Base-by-base conservation (phyloP, 2,329 filamentous ascomycete species). In the Fusarium sp. region DNA sequence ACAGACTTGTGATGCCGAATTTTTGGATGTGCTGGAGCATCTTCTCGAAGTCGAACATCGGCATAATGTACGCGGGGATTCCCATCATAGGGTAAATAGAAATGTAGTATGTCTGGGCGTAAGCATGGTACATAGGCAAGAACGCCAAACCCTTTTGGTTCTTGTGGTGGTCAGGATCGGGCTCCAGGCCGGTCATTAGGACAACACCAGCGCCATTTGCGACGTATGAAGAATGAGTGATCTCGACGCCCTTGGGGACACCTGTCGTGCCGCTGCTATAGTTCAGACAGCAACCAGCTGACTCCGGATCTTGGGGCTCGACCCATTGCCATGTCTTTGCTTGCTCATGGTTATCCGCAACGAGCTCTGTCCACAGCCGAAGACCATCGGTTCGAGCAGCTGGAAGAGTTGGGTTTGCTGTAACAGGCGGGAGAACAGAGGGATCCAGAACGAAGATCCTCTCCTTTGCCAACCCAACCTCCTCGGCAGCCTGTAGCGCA, bases 211-310 rank as follows among this genome's bases (percentile, higher is more conserved):
- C 73, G 68, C 89, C 87, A 75, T 95, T 95, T 63, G 92, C 86
- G 38, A 94, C 87, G 73, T 93, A 93, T 68, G 92, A 91, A 54
- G 83, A 82, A 78, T 97, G 93, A 15, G 89, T 89, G 66, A 96
- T 91, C 80, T 92, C 89, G 11, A 96, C 93, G 10, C 93, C 93
- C 77, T 96, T 97, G 5, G 93, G 92, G 2, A 93, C 85, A 3
- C 93, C 93, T 0, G 93, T 96, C 10, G 91, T 94, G 7, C 92
- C 89, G 24, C 87, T 90, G 68, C 89, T 92, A 79, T 95, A 96
- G 79, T 96, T 95, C 65, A 96, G 85, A 25, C 89, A 91, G 70
- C 90, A 88, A 1, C 88, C 87, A 6, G 85, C 84, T n/a, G 81
- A 78, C 59, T 84, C 83, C 2, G 87, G 79, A 22, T 85, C 82